Evolutionary conservation across 495 filamentous ascomycete species (phyloP), one percentile per base, ranked within the genome.

Genomic region (Jackrogersella minutella): DNA sequence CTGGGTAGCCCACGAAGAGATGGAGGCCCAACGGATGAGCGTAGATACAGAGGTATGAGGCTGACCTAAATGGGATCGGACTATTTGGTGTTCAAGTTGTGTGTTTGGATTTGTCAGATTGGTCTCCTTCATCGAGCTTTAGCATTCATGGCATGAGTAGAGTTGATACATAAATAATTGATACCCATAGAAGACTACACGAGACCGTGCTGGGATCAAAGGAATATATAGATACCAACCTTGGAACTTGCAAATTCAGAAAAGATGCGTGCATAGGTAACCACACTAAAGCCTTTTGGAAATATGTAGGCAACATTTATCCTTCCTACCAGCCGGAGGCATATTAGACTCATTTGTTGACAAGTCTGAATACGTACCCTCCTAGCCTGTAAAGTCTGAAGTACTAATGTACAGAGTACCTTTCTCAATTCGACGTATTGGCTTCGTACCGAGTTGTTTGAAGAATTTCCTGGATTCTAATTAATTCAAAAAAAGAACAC

Each of bases 1-100:
- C 37, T 73, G 68, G 71, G 55, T 36, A 39, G 47, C 62, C 9
- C 71, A 74, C 39, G 55, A 70, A 47, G n/a, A 59, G 43, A 55
- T 68, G 59, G 69, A 69, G 30, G 34, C 30, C 41, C 37, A 40
- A 8, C 56, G 46, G 0, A 13, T 46, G 0, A 21, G 37, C 1
- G n/a, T 24, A 14, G 31, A 53, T 13, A 17, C 21, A 41, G 31
- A 34, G 52, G 21, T 10, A 40, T 46, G n/a, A 44, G 10, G 5
- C 28, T 13, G 49, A 22, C 3, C 3, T 52, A 8, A 43, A 26
- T 16, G 26, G 11, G 10, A 5, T 26, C 7, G 10, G 21, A 10
- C 6, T 31, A 5, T 22, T 24, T 14, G 34, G 16, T 28, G 5
- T 41, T 60, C 10, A 17, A 16, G 6, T 46, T 47, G 44, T 10